These are phyloP conservation scores for Podospora anserina DNA, from an alignment of 495 filamentous ascomycete genomes.

Conservation along the genomic window DNA sequence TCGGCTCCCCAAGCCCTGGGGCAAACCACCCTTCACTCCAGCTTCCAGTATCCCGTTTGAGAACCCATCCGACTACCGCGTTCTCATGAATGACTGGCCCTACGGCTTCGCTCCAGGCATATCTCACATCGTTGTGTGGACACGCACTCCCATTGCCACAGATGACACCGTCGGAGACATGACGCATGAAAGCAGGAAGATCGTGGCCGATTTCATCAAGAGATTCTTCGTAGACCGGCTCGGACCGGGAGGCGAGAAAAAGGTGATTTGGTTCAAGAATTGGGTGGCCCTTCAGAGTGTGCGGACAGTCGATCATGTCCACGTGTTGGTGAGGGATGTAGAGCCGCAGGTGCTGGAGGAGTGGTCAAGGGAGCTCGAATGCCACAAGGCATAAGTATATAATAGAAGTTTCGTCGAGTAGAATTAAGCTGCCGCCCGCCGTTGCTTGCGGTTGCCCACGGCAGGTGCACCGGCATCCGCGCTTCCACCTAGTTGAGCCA, in stretches of 20 bases:
- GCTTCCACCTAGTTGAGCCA: slow-evolving; percentile 52
- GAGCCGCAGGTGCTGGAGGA: slow-evolving; percentile 55
- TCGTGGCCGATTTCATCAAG: slow-evolving; percentile 65
- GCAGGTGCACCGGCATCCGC: slow-evolving; percentile 32
- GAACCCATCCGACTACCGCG: slow-evolving; percentile 66
- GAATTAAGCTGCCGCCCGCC: slow-evolving; percentile 35
- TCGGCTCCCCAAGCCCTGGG: slow-evolving; percentile 66
- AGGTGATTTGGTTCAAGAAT: slow-evolving; percentile 92
- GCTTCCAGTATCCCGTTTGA: slow-evolving; percentile 61
- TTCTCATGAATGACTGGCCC: slow-evolving; percentile 88
- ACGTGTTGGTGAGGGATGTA: slow-evolving; percentile 61
- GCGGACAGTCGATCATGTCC: slow-evolving; percentile 65
- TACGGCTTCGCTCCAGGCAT: slow-evolving; percentile 73
- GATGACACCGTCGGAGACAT: slow-evolving; percentile 64
- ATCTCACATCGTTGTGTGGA: slow-evolving; percentile 69
- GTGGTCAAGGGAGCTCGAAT: slow-evolving; percentile 54
- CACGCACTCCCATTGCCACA: slow-evolving; percentile 53
- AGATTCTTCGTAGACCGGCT: slow-evolving; percentile 61
- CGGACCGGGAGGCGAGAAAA: slow-evolving; percentile 47
- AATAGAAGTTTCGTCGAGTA: slow-evolving; percentile 4
- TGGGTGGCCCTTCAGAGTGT: slow-evolving; percentile 89
- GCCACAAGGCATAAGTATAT: slow-evolving; percentile 25
- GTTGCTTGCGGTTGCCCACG: slow-evolving; percentile 51
- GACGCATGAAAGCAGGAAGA: slow-evolving; percentile 59
- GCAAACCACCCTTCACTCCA: slow-evolving; percentile 49